phyloP scores from a whole-genome alignment of 352 stramenopile species.

The Phytophthora sojae region DNA sequence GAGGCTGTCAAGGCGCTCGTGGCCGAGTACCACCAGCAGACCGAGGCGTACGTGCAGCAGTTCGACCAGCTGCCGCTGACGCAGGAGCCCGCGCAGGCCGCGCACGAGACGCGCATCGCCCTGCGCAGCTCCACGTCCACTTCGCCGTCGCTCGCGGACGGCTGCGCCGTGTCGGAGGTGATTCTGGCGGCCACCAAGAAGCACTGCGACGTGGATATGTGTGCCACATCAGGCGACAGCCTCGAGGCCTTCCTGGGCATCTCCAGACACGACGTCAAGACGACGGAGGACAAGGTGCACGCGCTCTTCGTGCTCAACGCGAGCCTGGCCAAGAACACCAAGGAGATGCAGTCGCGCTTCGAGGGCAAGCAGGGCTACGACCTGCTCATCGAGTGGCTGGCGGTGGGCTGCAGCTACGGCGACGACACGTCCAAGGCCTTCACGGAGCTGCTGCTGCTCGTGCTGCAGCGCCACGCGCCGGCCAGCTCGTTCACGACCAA shows the following conservation, averaged over 20 bases:
- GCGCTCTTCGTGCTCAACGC: constrained; percentile 65
- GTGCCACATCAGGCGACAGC: constrained; percentile 41
- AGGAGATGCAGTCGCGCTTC: constrained; percentile 52
- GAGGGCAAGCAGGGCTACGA: constrained; percentile 68
- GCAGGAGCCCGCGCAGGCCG: constrained; percentile 21
- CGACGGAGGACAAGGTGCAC: constrained; percentile 61
- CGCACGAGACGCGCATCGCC: constrained; percentile 34
- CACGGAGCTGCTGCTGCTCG: constrained; percentile 57
- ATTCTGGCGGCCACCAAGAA: constrained; percentile 45
- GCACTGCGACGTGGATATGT: constrained; percentile 49
- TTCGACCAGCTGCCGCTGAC: constrained; percentile 59
- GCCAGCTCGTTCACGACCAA: constrained; percentile 56
- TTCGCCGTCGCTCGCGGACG: constrained; percentile 30
- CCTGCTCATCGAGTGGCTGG: constrained; percentile 67
- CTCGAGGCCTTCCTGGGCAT: constrained; percentile 53
- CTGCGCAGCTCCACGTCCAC: constrained; percentile 38
- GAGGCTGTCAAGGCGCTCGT: constrained; percentile 53
- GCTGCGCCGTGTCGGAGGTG: constrained; percentile 53
- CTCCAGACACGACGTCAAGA: constrained; percentile 46
- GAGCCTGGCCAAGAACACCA: constrained; percentile 41
- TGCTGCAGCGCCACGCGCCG: constrained; percentile 63
- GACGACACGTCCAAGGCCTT: constrained; percentile 62
- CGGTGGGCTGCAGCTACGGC: constrained; percentile 46
- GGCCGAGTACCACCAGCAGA: constrained; percentile 71
- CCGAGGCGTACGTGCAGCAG: constrained; percentile 69